Percentiles rank a stretch among this genome's conserved stretches.
Conservation (phyloP, 192 early-diverging fungal species). For the Gigaspora rosea region DNA sequence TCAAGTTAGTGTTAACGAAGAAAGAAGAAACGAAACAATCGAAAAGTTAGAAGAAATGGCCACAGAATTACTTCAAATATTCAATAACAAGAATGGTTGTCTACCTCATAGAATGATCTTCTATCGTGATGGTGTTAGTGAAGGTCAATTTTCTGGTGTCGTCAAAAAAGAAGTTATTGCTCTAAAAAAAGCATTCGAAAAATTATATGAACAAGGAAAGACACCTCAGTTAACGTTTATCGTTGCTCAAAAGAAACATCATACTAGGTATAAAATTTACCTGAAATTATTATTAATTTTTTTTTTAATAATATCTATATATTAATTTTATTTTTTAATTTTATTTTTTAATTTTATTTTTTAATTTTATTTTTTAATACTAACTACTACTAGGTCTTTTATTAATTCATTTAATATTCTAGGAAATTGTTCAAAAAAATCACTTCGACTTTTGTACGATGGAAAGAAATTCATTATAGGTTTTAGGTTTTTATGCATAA, state of each 20-base stretch:
- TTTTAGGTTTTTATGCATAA: not conserved
- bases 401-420: too few species aligned
- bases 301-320: not conserved
- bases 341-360: too few species aligned
- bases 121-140: conserved; percentile 87
- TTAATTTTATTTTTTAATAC: too few species aligned
- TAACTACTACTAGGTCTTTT: conserved; percentile 30
- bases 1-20: conserved; percentile 55
- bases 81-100: conserved; percentile 56
- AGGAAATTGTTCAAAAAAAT: conserved; percentile 2
- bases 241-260: conserved; percentile 88
- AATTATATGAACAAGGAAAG: conserved; percentile 39
- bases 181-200: conserved; percentile 6
- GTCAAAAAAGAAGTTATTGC: conserved; percentile 37
- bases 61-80: conserved; percentile 65
- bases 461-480: not conserved
- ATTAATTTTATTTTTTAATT: too few species aligned
- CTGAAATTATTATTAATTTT: not conserved
- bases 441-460: conserved; percentile 29
- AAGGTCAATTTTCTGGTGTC: conserved; percentile 58
- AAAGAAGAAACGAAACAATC: conserved; percentile 67
- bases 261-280: conserved; percentile 56
- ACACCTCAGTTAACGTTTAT: conserved; percentile 81
- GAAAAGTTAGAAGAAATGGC: conserved; percentile 59
- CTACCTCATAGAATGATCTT: conserved; percentile 73